Base-by-base conservation (phyloP, 192 early-diverging fungal genomes). In the Mortierella claussenii region DNA sequence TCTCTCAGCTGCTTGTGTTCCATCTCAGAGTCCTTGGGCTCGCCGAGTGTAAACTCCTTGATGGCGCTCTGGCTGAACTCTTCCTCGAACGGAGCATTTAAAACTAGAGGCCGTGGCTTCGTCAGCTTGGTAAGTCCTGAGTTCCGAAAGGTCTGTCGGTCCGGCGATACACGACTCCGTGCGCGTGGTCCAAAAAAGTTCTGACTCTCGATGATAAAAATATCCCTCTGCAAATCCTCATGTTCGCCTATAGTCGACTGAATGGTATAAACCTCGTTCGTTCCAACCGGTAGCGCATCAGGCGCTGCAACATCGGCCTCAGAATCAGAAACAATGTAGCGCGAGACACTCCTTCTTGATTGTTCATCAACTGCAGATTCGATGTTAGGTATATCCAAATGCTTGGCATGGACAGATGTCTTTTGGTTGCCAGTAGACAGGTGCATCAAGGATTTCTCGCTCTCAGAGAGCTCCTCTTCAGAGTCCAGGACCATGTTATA, bases 401-500 rank as follows among this genome's bases (percentile, higher is more conserved):
- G 70, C 17, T 52, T 54, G n/a, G 49, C 28, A 13, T 20, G 31
- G 9, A 32, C 43, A 4, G 60, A 55, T 12, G 12, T 15, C 47
- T 24, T 37, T 55, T 34, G 21, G 23, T 52, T 27, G 17, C n/a
- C 46, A n/a, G 24, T 21, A 15, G 59, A 36, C 50, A 55, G 59
- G 20, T 15, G 4, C 1, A 45, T 24, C n/a, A 24, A 26, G 26
- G 54, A 52, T 28, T 21, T 28, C 11, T 69, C 58, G n/a, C 43
- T 30, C 12, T 61, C 68, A 0, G 68, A 69, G 15, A 26, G 43
- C 3, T 76, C 73, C 2, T 67, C 64, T 31, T 76, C 73, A 20
- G 73, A 76, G 18, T 67, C 73, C 21, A 46, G 46, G 2, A 76
- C 65, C 26, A 67, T 51, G 27, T 59, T 44, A 34, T 76, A 76